Percentiles rank a stretch among this genome's conserved stretches.
Evolutionary conservation across 139 green algal species (phyloP).

Genomic region (Chlamydomonas sphaeroides): DNA sequence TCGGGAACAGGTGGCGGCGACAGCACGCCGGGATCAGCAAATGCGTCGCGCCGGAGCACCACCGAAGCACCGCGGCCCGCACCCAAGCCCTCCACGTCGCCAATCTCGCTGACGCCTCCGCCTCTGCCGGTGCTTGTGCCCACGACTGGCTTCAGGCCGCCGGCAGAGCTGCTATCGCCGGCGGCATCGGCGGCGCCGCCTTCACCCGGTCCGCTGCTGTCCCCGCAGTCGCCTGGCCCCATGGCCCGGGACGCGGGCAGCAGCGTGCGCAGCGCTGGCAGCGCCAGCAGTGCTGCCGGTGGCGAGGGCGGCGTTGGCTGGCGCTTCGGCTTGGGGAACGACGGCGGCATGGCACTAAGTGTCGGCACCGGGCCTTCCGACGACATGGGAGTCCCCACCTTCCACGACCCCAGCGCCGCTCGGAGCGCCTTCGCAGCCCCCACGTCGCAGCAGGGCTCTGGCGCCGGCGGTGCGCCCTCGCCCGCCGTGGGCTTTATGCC

Average conservation of each 20-base stretch:
- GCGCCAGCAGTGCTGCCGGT: no score
- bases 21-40: neutral
- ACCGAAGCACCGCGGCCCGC: no score
- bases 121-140: neutral
- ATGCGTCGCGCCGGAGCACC: no score
- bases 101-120: no score
- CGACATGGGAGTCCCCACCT: neutral
- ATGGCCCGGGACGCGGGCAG: neutral
- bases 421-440: neutral
- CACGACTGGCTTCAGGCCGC: neutral
- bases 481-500: no score
- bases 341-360: neutral
- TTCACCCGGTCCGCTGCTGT: no score
- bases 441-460: neutral
- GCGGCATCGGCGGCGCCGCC: no score
- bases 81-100: no score
- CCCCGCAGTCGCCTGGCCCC: no score
- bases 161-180: no score
- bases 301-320: conserved; percentile 9
- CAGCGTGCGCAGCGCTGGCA: no score
- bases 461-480: neutral
- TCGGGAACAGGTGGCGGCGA: neutral
- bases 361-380: neutral
- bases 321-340: neutral
- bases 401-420: no score